Conservation (phyloP, 1,139 yeast genomes). For the Pichia sp. region DNA sequence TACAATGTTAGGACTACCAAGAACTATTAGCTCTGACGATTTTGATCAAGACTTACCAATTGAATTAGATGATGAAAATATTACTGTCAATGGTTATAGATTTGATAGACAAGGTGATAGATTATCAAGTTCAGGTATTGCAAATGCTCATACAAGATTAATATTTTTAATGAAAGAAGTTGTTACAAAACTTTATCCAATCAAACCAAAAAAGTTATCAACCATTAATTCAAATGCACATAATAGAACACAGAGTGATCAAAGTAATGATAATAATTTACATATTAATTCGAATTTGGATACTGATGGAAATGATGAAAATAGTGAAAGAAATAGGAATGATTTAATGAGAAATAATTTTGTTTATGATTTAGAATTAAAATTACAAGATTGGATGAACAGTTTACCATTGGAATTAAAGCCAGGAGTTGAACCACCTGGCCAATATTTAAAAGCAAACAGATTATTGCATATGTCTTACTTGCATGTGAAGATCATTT, state of each 20-base stretch:
- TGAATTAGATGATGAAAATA: conserved; percentile 82
- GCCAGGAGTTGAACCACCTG: conserved; percentile 71
- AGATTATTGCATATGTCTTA: conserved; percentile 71
- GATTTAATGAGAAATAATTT: conserved; percentile 44
- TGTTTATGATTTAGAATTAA: conserved; percentile 67
- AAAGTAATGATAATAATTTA: neutral
- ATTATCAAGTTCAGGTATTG: conserved; percentile 71
- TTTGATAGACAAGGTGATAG: conserved; percentile 36
- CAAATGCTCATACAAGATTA: conserved; percentile 77
- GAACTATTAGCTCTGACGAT: conserved; percentile 69
- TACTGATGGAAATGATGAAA: neutral
- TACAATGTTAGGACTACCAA: conserved; percentile 82
- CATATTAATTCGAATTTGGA: neutral
- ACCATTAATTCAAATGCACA: neutral
- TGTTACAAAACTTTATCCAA: conserved; percentile 52
- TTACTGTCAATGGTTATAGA: conserved; percentile 56
- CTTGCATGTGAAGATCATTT: conserved; percentile 74
- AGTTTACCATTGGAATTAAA: conserved; percentile 64
- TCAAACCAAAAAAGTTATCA: conserved; percentile 32
- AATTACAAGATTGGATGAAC: conserved; percentile 70
- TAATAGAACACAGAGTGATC: neutral
- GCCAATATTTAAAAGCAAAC: conserved; percentile 64
- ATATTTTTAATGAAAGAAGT: conserved; percentile 54
- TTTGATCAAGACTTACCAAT: conserved; percentile 84
- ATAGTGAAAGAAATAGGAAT: conserved; percentile 8